Percentiles rank a stretch among this genome's conserved stretches.
Evolutionary conservation across 306 rosid species (phyloP).

Genomic region (Castanospermum australe): DNA sequence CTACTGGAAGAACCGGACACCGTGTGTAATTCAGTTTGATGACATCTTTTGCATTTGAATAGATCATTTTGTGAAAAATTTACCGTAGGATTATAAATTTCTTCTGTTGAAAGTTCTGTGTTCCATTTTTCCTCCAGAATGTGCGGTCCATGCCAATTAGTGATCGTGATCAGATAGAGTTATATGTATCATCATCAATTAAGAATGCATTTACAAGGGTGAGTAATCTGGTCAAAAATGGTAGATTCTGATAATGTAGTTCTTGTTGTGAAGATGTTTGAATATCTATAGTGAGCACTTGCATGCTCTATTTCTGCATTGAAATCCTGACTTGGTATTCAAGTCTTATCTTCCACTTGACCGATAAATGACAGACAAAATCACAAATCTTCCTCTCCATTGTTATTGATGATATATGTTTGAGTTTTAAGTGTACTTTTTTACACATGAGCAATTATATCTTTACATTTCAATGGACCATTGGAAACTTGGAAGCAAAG

Average conservation of each 20-base stretch:
- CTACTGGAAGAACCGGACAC: constrained; percentile 87
- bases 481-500: constrained; percentile 9
- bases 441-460: not conserved
- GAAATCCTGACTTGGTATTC: constrained; percentile 7
- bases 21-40: constrained; percentile 46
- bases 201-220: constrained; percentile 88
- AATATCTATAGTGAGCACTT: not conserved
- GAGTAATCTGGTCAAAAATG: constrained; percentile 38
- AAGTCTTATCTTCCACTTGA: constrained; percentile 12
- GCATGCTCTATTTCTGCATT: constrained; percentile 7
- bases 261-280: constrained; percentile 21
- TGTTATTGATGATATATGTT: constrained; percentile 11
- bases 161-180: constrained; percentile 93
- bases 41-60: constrained; percentile 28
- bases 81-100: not conserved
- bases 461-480: not conserved
- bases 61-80: constrained; percentile 16
- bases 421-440: not conserved
- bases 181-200: constrained; percentile 68
- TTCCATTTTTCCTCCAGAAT: constrained; percentile 47
- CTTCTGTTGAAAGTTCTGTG: constrained; percentile 13
- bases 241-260: constrained; percentile 21
- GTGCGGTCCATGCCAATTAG: constrained; percentile 61
- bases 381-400: not conserved
- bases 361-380: not conserved